Percentiles rank a stretch among this genome's conserved stretches.
These are phyloP conservation scores for Erucastrum elatum DNA, from an alignment of 345 rosid species.

Conservation along the genomic window DNA sequence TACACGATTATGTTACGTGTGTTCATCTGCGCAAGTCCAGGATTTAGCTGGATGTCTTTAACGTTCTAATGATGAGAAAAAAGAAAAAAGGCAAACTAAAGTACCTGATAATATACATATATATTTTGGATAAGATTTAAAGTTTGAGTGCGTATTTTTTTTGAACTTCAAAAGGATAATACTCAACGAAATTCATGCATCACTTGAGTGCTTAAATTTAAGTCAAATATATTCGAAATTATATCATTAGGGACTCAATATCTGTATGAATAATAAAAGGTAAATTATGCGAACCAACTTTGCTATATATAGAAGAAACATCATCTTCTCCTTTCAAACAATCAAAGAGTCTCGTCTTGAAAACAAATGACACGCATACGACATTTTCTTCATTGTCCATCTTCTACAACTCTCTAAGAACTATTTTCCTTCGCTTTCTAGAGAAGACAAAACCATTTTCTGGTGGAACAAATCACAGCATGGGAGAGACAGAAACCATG, in stretches of 20 bases:
- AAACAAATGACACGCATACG: constrained; percentile 24
- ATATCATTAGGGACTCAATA: no score
- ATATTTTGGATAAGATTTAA: constrained; percentile 1
- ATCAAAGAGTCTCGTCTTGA: neutral
- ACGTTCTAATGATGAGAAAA: constrained; percentile 14
- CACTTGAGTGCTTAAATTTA: constrained; percentile 26
- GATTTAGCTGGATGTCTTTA: constrained; percentile 5
- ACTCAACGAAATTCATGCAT: no score
- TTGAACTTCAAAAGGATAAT: no score
- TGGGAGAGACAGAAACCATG: constrained; percentile 45
- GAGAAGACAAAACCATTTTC: constrained; percentile 9
- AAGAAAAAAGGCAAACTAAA: neutral
- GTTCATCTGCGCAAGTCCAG: constrained; percentile 19
- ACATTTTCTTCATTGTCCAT: constrained; percentile 11
- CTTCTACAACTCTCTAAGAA: constrained; percentile 22
- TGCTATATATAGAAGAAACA: constrained; percentile 34
- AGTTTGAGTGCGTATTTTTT: neutral
- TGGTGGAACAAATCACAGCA: constrained; percentile 8
- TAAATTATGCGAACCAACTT: constrained; percentile 12
- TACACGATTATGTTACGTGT: neutral
- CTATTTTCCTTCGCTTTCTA: constrained; percentile 34
- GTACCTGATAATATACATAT: neutral
- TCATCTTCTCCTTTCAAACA: neutral
- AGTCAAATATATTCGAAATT: no score
- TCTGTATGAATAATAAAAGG: neutral